Evolutionary conservation across 1,139 yeast genomes (phyloP), one percentile per base, ranked within the genome.

Genomic region (Zygoascus hellenicus): DNA sequence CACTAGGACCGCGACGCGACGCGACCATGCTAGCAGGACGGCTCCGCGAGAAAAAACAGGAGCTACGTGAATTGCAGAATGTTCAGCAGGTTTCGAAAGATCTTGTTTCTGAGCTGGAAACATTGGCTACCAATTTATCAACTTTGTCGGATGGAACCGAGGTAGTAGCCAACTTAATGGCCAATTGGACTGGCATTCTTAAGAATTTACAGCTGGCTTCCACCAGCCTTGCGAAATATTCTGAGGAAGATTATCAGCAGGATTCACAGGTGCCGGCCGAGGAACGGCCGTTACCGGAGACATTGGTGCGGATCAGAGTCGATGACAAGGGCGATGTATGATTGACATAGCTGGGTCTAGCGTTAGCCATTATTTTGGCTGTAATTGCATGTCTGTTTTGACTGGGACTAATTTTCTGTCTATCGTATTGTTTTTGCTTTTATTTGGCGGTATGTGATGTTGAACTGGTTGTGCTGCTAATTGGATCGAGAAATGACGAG

Each of bases 131-230:
- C n/a, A 73, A 76, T 54, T 59, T 82, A 38, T 73, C 70, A 13
- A 68, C 69, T 11, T 67, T 82, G 66, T 75, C 75, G 14, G 75
- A 72, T 35, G 87, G 86, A 0, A 74, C 88, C 1, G 79, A 74
- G 52, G 66, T 67, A 37, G 67, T 67, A 16, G 67, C 71, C 6
- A 63, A 58, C 14, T 62, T 67, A 19, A 56, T 67, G 57, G 72
- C 81, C 9, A 83, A 81, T 54, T 85, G 95, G 95, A 77, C 78
- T 51, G 79, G 76, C 51, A 83, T 85, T 14, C 70, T 81, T 17
- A 71, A 80, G 51, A 77, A 88, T 1, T 77, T 84, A 0, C 77
- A 83, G 9, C 63, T 85, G 57, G 90, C 94, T 0, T 46, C 51
- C 53, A 63, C 80, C 56, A 80, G 83, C 2, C 63, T 81, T 43